Conservation (phyloP, 805 yeast species). For the Yamadazyma phyllophila region DNA sequence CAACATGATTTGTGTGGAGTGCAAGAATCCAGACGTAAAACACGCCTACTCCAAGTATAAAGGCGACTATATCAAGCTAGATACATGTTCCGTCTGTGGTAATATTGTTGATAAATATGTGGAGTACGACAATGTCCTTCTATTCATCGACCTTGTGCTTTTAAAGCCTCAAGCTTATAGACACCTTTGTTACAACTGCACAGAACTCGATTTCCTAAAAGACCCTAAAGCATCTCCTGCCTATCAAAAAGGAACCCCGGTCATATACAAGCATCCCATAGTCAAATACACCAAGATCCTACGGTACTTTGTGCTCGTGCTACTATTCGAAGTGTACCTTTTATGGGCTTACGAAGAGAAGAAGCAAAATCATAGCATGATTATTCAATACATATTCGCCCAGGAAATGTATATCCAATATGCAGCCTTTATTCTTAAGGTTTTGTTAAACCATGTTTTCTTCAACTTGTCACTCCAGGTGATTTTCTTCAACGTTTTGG, state of each 20-base stretch:
- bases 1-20: conserved; percentile 85
- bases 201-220: conserved; percentile 23
- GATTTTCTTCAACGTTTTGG: conserved; percentile 13
- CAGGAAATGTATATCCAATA: conserved; percentile 52
- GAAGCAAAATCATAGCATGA: conserved; percentile 30
- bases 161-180: conserved; percentile 85
- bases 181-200: conserved; percentile 77
- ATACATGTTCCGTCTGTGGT: conserved; percentile 71
- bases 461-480: conserved; percentile 38
- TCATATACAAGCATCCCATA: not conserved
- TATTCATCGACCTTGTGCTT: conserved; percentile 79
- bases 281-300: not conserved
- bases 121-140: conserved; percentile 81
- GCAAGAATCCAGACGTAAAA: conserved; percentile 58
- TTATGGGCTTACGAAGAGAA: conserved; percentile 91
- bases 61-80: conserved; percentile 72
- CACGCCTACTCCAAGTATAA: conserved; percentile 71
- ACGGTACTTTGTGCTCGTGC: conserved; percentile 42
- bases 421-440: conserved; percentile 50
- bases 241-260: not conserved
- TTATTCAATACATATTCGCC: conserved; percentile 23
- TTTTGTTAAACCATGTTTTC: conserved; percentile 45
- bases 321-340: conserved; percentile 84
- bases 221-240: conserved; percentile 7
- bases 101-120: conserved; percentile 85